Conservation (phyloP, 2,329 filamentous ascomycete genomes). For the Ophiostoma sp. region DNA sequence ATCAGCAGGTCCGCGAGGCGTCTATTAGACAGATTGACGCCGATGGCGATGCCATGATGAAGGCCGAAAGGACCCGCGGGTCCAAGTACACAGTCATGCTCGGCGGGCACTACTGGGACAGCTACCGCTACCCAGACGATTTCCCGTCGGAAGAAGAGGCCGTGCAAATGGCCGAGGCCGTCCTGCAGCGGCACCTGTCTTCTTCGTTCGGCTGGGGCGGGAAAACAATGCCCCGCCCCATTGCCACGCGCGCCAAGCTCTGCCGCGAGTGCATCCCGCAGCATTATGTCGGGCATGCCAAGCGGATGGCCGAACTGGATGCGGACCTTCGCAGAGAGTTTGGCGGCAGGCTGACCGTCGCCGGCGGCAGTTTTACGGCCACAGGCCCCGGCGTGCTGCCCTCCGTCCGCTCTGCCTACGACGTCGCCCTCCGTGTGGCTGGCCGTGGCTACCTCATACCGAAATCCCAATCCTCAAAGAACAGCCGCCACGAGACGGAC, state of each 20-base stretch:
- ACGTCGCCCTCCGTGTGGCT: slow-evolving; percentile 45
- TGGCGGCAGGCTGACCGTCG: slow-evolving; percentile 64
- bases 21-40: neutral
- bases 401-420: slow-evolving; percentile 52
- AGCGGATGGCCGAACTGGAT: slow-evolving; percentile 59
- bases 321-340: slow-evolving; percentile 57
- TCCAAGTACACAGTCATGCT: slow-evolving; percentile 94
- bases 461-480: neutral
- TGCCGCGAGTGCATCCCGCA: slow-evolving; percentile 81
- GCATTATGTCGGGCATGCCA: slow-evolving; percentile 75
- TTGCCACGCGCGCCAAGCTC: slow-evolving; percentile 54
- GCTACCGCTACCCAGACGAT: slow-evolving; percentile 37
- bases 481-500: neutral
- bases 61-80: slow-evolving; percentile 24
- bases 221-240: slow-evolving; percentile 48
- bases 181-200: slow-evolving; percentile 70
- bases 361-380: slow-evolving; percentile 54
- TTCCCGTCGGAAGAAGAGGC: slow-evolving; percentile 68
- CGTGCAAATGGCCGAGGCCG: slow-evolving; percentile 65
- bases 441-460: slow-evolving; percentile 28
- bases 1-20: neutral
- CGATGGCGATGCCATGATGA: slow-evolving; percentile 23
- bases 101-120: slow-evolving; percentile 89
- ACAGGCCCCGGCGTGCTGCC: slow-evolving; percentile 54
- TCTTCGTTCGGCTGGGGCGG: neutral